phyloP scores from a whole-genome alignment of 1,284 basidiomycete species.

The Moesziomyces sp. region DNA sequence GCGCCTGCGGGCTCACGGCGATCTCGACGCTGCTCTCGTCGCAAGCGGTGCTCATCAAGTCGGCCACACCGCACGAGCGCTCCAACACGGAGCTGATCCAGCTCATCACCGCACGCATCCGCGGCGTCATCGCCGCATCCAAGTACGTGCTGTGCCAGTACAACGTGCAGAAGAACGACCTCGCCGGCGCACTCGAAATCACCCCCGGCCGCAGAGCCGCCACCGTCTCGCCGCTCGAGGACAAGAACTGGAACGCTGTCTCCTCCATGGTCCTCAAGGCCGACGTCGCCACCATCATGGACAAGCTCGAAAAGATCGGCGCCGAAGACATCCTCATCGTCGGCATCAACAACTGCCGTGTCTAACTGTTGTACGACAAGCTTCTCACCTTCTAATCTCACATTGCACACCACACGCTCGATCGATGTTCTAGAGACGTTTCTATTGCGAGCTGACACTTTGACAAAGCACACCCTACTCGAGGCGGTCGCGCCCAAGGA shows the following conservation, averaged over 20 bases:
- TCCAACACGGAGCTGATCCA: slow-evolving; percentile 76
- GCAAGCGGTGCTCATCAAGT: slow-evolving; percentile 93
- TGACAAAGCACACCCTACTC: slow-evolving; percentile 25
- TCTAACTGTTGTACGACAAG: slow-evolving; percentile 70
- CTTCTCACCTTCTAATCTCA: neutral
- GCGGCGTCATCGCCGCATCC: slow-evolving; percentile 89
- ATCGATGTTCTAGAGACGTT: neutral
- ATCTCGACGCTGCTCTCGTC: slow-evolving; percentile 83
- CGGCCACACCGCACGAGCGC: slow-evolving; percentile 75
- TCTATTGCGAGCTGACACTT: neutral
- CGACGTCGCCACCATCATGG: slow-evolving; percentile 87
- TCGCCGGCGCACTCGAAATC: slow-evolving; percentile 76
- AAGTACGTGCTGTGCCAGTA: slow-evolving; percentile 92
- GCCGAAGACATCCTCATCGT: slow-evolving; percentile 92
- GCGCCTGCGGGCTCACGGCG: slow-evolving; percentile 91
- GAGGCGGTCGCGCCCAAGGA: slow-evolving; percentile 45
- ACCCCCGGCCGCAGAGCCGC: slow-evolving; percentile 92
- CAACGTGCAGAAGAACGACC: slow-evolving; percentile 79
- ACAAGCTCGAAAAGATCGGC: slow-evolving; percentile 81
- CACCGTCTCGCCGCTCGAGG: slow-evolving; percentile 87
- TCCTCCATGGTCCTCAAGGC: slow-evolving; percentile 91
- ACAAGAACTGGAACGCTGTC: slow-evolving; percentile 86
- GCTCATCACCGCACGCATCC: slow-evolving; percentile 86
- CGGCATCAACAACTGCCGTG: slow-evolving; percentile 91
- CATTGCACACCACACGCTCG: neutral